Evolutionary conservation across 2,329 filamentous ascomycete species (phyloP).

Genomic region (Aspergillus glaucus): DNA sequence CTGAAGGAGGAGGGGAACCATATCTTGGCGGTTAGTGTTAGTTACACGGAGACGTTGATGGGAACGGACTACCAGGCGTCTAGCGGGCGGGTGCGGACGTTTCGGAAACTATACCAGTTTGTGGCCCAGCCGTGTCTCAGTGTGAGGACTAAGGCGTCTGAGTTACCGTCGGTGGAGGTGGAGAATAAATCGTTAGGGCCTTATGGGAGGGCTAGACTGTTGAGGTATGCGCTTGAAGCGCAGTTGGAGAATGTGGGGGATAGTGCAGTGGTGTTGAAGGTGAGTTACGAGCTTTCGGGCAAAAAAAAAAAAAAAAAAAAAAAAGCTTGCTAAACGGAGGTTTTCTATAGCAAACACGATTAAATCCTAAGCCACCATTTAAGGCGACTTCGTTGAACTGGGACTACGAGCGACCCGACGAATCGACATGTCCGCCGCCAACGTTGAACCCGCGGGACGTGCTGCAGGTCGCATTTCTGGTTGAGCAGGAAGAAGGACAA

Average conservation of each 20-base stretch:
- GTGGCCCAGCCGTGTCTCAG: conserved; percentile 84
- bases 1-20: conserved; percentile 92
- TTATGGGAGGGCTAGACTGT: conserved; percentile 36
- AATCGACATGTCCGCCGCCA: conserved; percentile 30
- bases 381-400: conserved; percentile 50
- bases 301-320: too few relatives aligned
- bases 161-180: conserved; percentile 45
- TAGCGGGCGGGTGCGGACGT: conserved; percentile 67
- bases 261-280: conserved; percentile 70
- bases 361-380: conserved; percentile 49
- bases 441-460: conserved; percentile 58
- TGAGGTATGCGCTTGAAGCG: conserved; percentile 74
- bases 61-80: conserved; percentile 41
- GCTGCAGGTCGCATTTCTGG: conserved; percentile 58
- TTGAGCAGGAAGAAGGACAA: conserved; percentile 49
- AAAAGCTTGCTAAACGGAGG: not conserved
- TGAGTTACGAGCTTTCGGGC: conserved; percentile 19
- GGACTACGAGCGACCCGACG: conserved; percentile 39
- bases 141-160: conserved; percentile 81
- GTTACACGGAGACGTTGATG: conserved; percentile 77
- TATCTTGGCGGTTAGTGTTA: conserved; percentile 86
- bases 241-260: conserved; percentile 95
- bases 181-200: conserved; percentile 41
- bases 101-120: conserved; percentile 95
- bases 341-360: conserved; percentile 36